A percentile compares a stretch with the other conserved stretches of the same genome.
phyloP scores from a whole-genome alignment of 2,329 filamentous ascomycete species.

The Phialophora tarda region DNA sequence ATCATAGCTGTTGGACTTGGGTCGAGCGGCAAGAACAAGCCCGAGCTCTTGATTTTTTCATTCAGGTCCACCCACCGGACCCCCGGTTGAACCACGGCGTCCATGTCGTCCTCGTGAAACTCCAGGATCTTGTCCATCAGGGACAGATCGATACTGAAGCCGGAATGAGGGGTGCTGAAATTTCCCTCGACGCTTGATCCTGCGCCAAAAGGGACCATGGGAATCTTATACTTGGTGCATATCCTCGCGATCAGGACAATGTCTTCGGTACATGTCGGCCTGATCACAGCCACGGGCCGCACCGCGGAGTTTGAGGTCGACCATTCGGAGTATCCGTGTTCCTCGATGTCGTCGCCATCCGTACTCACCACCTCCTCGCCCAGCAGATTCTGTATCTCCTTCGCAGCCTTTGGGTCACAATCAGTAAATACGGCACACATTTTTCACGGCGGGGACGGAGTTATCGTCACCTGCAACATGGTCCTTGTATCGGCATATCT shows the following conservation, averaged over 20 bases:
- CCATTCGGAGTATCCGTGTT: no score
- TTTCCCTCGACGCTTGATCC: constrained; percentile 88
- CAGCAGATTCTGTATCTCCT: no score
- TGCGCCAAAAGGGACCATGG: constrained; percentile 72
- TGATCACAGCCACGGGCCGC: no score
- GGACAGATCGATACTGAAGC: constrained; percentile 85
- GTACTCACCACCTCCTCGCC: no score
- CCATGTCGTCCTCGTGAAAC: constrained; percentile 86
- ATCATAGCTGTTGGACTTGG: constrained; percentile 70
- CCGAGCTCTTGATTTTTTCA: constrained; percentile 70
- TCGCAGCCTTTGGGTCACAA: no score
- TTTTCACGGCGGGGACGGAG: no score
- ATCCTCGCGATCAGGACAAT: background rate
- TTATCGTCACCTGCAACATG: no score
- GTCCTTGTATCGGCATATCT: no score
- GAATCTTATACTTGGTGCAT: background rate
- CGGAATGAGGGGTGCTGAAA: constrained; percentile 83
- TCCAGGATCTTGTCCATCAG: constrained; percentile 82
- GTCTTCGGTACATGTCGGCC: background rate
- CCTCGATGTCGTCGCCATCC: no score
- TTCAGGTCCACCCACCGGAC: constrained; percentile 91
- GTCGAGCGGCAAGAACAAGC: constrained; percentile 89
- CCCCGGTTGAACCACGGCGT: constrained; percentile 86
- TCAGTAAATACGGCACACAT: no score
- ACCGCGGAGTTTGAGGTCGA: no score